These are phyloP conservation scores for Cryptosporidium felis DNA, from an alignment of 169 alveolate species.

Conservation along the genomic window DNA sequence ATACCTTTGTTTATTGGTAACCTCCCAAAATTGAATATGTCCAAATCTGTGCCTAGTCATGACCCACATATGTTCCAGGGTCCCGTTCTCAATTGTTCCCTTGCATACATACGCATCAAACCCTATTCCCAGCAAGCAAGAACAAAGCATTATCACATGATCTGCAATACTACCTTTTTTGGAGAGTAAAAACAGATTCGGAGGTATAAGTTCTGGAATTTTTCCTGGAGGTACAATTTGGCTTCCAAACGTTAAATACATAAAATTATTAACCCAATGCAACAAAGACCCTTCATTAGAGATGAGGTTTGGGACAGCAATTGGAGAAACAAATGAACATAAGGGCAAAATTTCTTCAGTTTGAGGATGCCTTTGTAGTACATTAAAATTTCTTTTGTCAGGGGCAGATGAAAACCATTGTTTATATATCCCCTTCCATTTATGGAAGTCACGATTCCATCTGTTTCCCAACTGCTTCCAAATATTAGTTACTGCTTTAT, in stretches of 20 bases:
- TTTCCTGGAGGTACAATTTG: conserved; percentile 69
- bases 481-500: conserved; percentile 68
- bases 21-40: conserved; percentile 80
- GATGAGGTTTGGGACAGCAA: conserved; percentile 75
- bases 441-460: conserved; percentile 82
- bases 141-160: conserved; percentile 76
- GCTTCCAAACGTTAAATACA: conserved; percentile 74
- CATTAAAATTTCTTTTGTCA: conserved; percentile 47
- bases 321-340: conserved; percentile 75
- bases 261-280: conserved; percentile 78
- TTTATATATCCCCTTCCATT: conserved; percentile 80
- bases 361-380: conserved; percentile 51
- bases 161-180: conserved; percentile 78
- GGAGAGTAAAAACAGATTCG: conserved; percentile 75
- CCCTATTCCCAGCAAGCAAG: conserved; percentile 77
- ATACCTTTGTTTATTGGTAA: conserved; percentile 75
- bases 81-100: conserved; percentile 79
- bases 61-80: conserved; percentile 77
- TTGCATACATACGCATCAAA: conserved; percentile 79
- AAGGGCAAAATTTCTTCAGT: conserved; percentile 69
- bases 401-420: conserved; percentile 83
- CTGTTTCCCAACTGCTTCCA: conserved; percentile 75
- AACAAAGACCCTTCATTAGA: conserved; percentile 75
- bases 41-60: conserved; percentile 80
- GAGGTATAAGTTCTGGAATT: conserved; percentile 73